Percentiles rank a stretch among this genome's conserved stretches.
Conservation (phyloP, 1,284 basidiomycete species). For the Trametes sp. region DNA sequence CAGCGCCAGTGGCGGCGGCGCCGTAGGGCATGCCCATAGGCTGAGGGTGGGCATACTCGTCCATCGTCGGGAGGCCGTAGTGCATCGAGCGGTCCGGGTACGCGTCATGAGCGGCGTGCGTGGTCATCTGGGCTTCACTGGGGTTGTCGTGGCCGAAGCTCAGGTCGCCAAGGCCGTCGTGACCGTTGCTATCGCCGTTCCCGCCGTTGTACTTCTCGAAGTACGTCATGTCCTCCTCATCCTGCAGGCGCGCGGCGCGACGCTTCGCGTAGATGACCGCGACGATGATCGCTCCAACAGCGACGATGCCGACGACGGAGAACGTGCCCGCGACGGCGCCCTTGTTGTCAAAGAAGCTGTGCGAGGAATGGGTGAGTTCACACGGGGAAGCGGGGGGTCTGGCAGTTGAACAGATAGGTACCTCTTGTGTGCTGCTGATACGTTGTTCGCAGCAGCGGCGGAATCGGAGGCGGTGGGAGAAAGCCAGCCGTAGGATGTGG, state of each 20-base stretch:
- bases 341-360: conserved; percentile 45
- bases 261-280: conserved; percentile 30
- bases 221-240: conserved; percentile 42
- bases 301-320: conserved; percentile 40
- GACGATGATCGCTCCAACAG: conserved; percentile 29
- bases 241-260: conserved; percentile 36
- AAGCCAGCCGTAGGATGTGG: conserved; percentile 24
- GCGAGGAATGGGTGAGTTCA: conserved; percentile 1
- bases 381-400: background rate
- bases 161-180: conserved; percentile 15
- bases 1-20: conserved; percentile 2
- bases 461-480: conserved; percentile 16
- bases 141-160: conserved; percentile 33
- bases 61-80: conserved; percentile 36
- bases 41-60: conserved; percentile 33
- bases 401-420: conserved; percentile 19
- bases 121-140: conserved; percentile 35
- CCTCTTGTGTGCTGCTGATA: conserved; percentile 33
- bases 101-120: conserved; percentile 36
- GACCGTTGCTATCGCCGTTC: conserved; percentile 20
- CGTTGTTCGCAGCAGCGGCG: conserved; percentile 12
- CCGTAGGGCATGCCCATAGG: conserved; percentile 13
- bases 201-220: conserved; percentile 41
- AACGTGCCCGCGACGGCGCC: conserved; percentile 43
- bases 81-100: conserved; percentile 45